These are phyloP conservation scores for Senecio squalidus DNA, from an alignment of 140 eudicot species.

Conservation along the genomic window DNA sequence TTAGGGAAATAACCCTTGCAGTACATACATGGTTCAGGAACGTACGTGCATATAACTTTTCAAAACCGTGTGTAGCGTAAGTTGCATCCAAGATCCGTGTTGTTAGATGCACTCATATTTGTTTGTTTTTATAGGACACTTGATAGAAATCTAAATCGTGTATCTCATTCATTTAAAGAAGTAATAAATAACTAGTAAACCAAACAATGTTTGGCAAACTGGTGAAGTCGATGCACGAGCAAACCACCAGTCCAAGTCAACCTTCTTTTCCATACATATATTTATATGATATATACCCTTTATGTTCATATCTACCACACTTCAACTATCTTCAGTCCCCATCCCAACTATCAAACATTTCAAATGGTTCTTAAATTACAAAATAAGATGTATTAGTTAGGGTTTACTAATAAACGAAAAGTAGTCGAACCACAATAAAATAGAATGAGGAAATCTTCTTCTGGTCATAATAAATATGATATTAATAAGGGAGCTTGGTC, in stretches of 20 bases:
- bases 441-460: conserved; percentile 16
- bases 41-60: no score
- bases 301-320: conserved; percentile 15
- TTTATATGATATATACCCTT: neutral
- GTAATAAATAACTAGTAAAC: neutral
- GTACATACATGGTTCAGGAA: no score
- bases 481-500: conserved; percentile 21
- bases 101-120: no score
- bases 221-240: conserved; percentile 16
- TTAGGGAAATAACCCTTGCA: no score
- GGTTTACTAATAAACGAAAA: neutral
- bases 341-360: neutral
- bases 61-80: no score
- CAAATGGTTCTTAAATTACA: neutral
- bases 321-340: neutral
- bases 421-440: neutral
- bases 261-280: conserved; percentile 5
- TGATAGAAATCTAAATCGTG: no score
- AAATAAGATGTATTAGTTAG: neutral
- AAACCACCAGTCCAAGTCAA: conserved; percentile 32
- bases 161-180: no score
- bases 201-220: conserved; percentile 8
- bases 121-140: no score
- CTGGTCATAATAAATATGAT: neutral
- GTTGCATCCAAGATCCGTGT: no score